phyloP scores from a whole-genome alignment of 1,284 basidiomycete species.

The Phellopilus nigrolimitatus region DNA sequence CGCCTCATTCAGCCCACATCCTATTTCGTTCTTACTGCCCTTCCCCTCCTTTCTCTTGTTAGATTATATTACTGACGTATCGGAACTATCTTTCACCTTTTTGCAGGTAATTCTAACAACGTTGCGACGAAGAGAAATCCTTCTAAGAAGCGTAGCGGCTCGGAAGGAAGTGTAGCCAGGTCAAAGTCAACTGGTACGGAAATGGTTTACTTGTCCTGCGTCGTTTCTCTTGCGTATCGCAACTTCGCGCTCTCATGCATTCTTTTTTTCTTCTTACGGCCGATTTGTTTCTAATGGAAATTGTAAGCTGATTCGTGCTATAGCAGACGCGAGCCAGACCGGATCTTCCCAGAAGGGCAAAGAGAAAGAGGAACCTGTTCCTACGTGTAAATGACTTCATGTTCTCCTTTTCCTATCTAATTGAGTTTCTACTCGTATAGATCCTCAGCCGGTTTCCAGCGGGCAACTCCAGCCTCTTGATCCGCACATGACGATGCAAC shows the following conservation, averaged over 20 bases:
- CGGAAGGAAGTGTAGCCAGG: constrained; percentile 6
- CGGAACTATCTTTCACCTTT: not conserved
- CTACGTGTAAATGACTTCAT: constrained; percentile 31
- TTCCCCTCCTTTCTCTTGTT: not conserved
- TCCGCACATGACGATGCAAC: constrained; percentile 10
- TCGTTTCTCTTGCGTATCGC: not conserved
- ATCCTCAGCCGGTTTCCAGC: not conserved
- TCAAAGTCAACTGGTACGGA: not conserved
- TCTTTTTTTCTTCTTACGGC: not conserved
- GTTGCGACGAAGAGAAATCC: constrained; percentile 12
- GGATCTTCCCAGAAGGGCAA: constrained; percentile 30
- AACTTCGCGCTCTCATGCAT: not conserved
- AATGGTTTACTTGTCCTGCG: not conserved
- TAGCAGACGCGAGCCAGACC: constrained; percentile 26
- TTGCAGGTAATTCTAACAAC: not conserved
- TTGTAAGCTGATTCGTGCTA: constrained; percentile 44
- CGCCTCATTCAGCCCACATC: too few relatives aligned
- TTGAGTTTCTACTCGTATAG: not conserved
- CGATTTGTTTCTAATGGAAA: constrained; percentile 34
- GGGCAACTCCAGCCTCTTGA: constrained; percentile 8
- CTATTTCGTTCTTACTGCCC: constrained; percentile 20
- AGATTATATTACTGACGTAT: not conserved
- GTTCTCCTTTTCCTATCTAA: constrained; percentile 9
- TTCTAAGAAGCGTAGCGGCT: constrained; percentile 14
- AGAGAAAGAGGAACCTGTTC: constrained; percentile 40